phyloP scores from a whole-genome alignment of 345 rosid species.

The Crucihimalaya himalaica region DNA sequence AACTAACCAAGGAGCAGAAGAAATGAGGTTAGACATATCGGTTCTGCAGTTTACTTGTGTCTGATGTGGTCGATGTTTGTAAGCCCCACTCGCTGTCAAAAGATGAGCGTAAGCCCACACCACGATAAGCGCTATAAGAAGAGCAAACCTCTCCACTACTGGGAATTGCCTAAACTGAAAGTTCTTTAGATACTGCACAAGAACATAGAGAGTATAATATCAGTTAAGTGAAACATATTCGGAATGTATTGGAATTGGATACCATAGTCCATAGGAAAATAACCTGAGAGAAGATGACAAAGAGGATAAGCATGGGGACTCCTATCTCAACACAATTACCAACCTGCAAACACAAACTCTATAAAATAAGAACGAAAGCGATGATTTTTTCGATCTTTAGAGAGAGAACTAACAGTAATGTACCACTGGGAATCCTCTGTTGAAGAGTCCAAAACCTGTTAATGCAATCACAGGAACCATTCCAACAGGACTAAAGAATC shows the following conservation, averaged over 20 bases:
- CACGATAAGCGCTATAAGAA: slow-evolving; percentile 68
- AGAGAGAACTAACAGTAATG: background rate
- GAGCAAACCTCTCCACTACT: slow-evolving; percentile 82
- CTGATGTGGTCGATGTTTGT: slow-evolving; percentile 74
- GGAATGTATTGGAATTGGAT: background rate
- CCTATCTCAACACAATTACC: slow-evolving; percentile 93
- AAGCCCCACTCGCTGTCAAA: slow-evolving; percentile 95
- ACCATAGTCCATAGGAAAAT: background rate
- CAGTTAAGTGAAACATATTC: background rate
- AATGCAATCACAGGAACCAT: slow-evolving; percentile 97
- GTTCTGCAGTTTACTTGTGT: slow-evolving; percentile 92
- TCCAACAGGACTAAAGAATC: slow-evolving; percentile 97
- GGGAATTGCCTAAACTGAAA: slow-evolving; percentile 66
- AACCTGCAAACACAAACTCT: slow-evolving; percentile 48
- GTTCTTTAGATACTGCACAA: slow-evolving; percentile 78
- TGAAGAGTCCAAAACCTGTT: slow-evolving; percentile 92
- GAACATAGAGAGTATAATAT: background rate
- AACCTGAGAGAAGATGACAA: slow-evolving; percentile 87
- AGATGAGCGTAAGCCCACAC: slow-evolving; percentile 98
- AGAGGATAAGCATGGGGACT: slow-evolving; percentile 85
- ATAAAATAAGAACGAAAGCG: background rate
- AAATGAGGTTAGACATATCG: slow-evolving; percentile 92
- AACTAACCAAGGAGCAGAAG: slow-evolving; percentile 97
- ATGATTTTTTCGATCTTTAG: background rate
- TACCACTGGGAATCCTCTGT: slow-evolving; percentile 99